These are phyloP conservation scores for Dendrothele bispora DNA, from an alignment of 768 basidiomycete genomes.

Conservation along the genomic window DNA sequence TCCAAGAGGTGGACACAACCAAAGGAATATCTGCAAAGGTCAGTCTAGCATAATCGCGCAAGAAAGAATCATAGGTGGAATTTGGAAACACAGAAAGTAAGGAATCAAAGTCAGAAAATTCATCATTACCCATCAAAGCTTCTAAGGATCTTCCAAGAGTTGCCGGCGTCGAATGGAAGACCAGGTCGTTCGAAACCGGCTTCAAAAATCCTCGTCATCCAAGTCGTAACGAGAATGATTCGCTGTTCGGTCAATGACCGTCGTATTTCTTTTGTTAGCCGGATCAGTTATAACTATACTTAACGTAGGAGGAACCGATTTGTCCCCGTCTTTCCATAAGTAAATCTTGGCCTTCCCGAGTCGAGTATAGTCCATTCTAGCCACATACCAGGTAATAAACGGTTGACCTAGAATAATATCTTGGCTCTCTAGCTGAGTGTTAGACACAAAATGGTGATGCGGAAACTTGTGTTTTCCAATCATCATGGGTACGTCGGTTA, in stretches of 20 bases:
- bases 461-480: constrained; percentile 19
- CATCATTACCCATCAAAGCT: not conserved
- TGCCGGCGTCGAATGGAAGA: constrained; percentile 10
- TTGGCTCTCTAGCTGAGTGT: not conserved
- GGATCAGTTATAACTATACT: not conserved
- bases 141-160: not conserved
- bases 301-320: not conserved
- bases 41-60: not conserved
- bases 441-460: constrained; percentile 27
- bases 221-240: too few relatives aligned
- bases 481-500: constrained; percentile 12
- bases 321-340: not conserved
- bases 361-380: constrained; percentile 7
- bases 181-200: not conserved
- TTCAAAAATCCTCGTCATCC: constrained; percentile 15
- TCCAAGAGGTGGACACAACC: not conserved
- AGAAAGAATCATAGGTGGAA: not conserved
- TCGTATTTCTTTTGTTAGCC: constrained; percentile 2
- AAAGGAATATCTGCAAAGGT: not conserved
- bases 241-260: not conserved
- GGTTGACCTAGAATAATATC: constrained; percentile 21
- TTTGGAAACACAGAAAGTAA: not conserved
- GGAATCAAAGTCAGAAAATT: not conserved
- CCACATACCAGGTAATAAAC: constrained; percentile 9
- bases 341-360: not conserved